phyloP scores from a whole-genome alignment of 2,329 filamentous ascomycete species.

The Rutstroemia sp. region DNA sequence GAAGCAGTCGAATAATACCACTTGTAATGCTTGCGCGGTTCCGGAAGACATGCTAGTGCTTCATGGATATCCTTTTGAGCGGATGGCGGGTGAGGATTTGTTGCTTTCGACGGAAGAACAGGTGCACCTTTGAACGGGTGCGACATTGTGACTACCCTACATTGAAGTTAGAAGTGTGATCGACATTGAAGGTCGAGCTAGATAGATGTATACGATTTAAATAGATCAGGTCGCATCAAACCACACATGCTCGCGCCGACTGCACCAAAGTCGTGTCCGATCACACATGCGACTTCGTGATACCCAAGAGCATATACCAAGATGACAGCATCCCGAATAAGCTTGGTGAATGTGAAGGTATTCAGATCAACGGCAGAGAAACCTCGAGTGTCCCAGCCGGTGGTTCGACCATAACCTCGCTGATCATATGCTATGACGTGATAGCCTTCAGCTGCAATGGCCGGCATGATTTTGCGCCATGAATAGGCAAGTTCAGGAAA shows the following conservation, averaged over 20 bases:
- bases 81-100: slow-evolving; percentile 20
- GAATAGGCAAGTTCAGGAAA: slow-evolving; percentile 64
- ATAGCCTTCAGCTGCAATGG: slow-evolving; percentile 52
- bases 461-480: slow-evolving; percentile 56
- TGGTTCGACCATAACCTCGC: slow-evolving; percentile 60
- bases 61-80: slow-evolving; percentile 42
- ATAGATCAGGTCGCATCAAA: slow-evolving; percentile 57
- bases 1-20: slow-evolving; percentile 51
- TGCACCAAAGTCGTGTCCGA: slow-evolving; percentile 62
- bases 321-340: slow-evolving; percentile 55
- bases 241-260: slow-evolving; percentile 52
- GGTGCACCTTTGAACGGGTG: slow-evolving; percentile 50
- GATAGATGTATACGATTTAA: slow-evolving; percentile 37
- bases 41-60: slow-evolving; percentile 44
- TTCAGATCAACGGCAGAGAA: slow-evolving; percentile 47
- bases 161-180: not conserved
- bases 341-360: slow-evolving; percentile 48
- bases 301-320: slow-evolving; percentile 56
- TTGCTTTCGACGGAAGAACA: slow-evolving; percentile 18
- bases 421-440: slow-evolving; percentile 62
- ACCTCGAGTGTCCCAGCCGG: slow-evolving; percentile 45
- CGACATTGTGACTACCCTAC: slow-evolving; percentile 50
- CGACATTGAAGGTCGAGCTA: not conserved
- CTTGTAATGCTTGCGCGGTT: slow-evolving; percentile 63
- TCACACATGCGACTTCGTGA: slow-evolving; percentile 46